phyloP scores from a whole-genome alignment of 495 filamentous ascomycete genomes.

The Gamarada debralockiae region DNA sequence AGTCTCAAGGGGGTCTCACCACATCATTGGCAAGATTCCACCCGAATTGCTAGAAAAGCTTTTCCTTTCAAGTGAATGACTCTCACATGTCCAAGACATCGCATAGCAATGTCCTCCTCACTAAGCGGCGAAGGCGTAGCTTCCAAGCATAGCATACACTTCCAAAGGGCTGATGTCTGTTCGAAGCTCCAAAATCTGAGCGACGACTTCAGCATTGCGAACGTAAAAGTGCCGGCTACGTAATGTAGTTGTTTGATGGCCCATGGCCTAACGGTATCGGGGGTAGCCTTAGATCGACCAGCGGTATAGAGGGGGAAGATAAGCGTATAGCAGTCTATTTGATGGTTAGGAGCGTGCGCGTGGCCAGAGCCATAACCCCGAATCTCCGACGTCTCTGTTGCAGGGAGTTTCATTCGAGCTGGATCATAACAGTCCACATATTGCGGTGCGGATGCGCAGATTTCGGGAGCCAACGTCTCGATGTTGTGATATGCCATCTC shows the following conservation, averaged over 20 bases:
- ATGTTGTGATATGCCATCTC: conserved; percentile 7
- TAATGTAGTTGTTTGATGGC: conserved; percentile 23
- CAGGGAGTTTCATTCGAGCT: conserved; percentile 4
- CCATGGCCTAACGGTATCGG: conserved; percentile 22
- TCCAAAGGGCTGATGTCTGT: conserved; percentile 22
- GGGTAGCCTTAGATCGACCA: conserved; percentile 11
- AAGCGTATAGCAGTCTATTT: conserved; percentile 24
- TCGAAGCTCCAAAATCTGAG: conserved; percentile 20
- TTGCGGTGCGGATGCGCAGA: conserved; percentile 29
- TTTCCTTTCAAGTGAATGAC: no score
- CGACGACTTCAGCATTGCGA: conserved; percentile 24
- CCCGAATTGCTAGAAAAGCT: no score
- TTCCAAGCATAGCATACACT: conserved; percentile 32
- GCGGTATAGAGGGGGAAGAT: conserved; percentile 31
- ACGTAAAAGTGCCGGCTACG: conserved; percentile 27
- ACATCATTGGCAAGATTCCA: no score
- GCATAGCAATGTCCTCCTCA: no score
- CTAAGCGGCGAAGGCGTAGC: conserved; percentile 31
- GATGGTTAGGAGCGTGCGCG: conserved; percentile 10
- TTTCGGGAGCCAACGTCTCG: conserved; percentile 21
- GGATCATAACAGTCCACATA: conserved; percentile 17
- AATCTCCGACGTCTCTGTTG: neutral
- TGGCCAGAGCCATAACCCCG: neutral
- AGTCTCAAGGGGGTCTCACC: no score
- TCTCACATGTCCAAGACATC: no score